These are phyloP conservation scores for Citrus maxima DNA, from an alignment of 345 rosid species.

Conservation along the genomic window DNA sequence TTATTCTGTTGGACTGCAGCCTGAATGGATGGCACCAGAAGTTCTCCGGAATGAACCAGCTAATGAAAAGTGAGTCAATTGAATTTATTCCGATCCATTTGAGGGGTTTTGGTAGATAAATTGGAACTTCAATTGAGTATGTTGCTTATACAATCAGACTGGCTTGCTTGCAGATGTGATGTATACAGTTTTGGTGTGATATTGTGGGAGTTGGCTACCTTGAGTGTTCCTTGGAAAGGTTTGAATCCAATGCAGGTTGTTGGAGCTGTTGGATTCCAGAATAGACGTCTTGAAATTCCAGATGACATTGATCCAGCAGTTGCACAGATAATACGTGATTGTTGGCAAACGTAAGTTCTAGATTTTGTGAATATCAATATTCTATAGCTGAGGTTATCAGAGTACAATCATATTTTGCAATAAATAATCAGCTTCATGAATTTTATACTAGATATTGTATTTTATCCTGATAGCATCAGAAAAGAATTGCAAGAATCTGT, in stretches of 20 bases:
- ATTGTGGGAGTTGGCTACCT: conserved; percentile 88
- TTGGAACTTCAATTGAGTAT: neutral
- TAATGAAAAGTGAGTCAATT: conserved; percentile 76
- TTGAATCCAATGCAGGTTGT: conserved; percentile 99
- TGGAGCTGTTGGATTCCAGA: conserved; percentile 98
- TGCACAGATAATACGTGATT: conserved; percentile 75
- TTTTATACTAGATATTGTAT: neutral
- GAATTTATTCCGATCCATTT: neutral
- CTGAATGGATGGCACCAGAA: conserved; percentile 99
- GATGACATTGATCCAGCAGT: conserved; percentile 61
- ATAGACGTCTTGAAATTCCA: conserved; percentile 85
- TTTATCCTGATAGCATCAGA: neutral
- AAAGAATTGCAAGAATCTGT: neutral
- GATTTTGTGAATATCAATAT: neutral
- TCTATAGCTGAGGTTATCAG: conserved; percentile 5
- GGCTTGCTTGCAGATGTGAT: conserved; percentile 68
- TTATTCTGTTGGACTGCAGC: conserved; percentile 47
- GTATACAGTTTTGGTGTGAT: conserved; percentile 98
- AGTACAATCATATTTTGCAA: neutral
- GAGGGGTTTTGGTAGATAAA: neutral
- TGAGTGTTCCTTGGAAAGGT: conserved; percentile 85
- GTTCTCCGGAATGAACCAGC: conserved; percentile 96
- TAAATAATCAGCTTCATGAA: neutral
- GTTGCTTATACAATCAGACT: conserved; percentile 13
- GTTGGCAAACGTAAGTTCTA: conserved; percentile 83